A percentile compares a stretch with the other conserved stretches of the same genome.
Conservation (phyloP, 129 eudicot genomes). For the Arctium lappa region DNA sequence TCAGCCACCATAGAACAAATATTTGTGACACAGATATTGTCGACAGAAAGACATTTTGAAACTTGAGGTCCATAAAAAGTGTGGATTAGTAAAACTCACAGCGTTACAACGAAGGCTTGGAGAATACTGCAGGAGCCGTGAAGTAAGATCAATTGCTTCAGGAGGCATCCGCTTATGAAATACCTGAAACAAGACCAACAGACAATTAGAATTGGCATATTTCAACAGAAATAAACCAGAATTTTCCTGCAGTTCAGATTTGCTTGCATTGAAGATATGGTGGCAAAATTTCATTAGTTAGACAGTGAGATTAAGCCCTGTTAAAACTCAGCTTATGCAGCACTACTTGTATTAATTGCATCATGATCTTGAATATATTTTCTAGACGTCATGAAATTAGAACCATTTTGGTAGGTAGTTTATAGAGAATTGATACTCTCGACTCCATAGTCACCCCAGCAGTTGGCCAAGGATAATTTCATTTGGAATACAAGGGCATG, state of each 20-base stretch:
- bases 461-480: too few relatives aligned
- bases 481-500: too few relatives aligned
- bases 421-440: too few relatives aligned
- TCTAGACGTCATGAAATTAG: too few relatives aligned
- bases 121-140: constrained; percentile 55
- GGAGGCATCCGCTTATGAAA: constrained; percentile 62
- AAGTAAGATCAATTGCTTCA: constrained; percentile 62
- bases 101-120: constrained; percentile 63
- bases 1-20: not conserved
- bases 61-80: not conserved
- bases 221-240: not conserved
- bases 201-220: not conserved
- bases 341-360: too few relatives aligned
- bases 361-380: too few relatives aligned
- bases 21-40: not conserved
- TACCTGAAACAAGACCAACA: constrained; percentile 29
- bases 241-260: too few relatives aligned
- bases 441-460: too few relatives aligned
- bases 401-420: too few relatives aligned
- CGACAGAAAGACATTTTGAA: not conserved
- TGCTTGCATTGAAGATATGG: not conserved
- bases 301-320: too few relatives aligned
- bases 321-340: too few relatives aligned
- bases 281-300: too few relatives aligned
- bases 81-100: constrained; percentile 29